Percentiles rank a stretch among this genome's conserved stretches.
These are phyloP conservation scores for Suillus occidentalis DNA, from an alignment of 768 basidiomycete species.

Conservation along the genomic window DNA sequence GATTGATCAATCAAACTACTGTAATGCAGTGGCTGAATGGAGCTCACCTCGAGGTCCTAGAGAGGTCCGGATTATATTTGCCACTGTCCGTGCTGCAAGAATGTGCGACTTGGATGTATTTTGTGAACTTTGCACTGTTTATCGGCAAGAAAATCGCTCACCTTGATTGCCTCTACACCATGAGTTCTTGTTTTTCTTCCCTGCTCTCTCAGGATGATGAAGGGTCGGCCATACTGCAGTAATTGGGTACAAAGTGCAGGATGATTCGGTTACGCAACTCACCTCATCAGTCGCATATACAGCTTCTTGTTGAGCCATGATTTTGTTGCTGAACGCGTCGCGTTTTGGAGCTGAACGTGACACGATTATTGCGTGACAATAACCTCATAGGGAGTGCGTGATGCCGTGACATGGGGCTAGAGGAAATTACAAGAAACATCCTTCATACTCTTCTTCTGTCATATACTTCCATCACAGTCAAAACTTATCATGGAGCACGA, in stretches of 20 bases:
- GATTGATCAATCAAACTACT: conserved; percentile 13
- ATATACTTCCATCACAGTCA: conserved; percentile 11
- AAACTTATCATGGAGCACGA: conserved; percentile 53
- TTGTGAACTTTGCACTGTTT: conserved; percentile 5
- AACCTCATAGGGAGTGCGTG: conserved; percentile 24
- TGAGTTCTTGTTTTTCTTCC: conserved; percentile 88
- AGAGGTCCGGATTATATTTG: conserved; percentile 93
- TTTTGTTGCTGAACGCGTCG: conserved; percentile 15
- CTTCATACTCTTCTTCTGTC: conserved; percentile 6
- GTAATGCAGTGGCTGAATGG: not conserved
- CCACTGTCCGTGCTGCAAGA: conserved; percentile 89
- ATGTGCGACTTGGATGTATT: conserved; percentile 74
- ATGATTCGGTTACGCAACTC: conserved; percentile 5
- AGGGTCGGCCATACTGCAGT: conserved; percentile 86
- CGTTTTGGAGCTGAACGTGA: conserved; percentile 22
- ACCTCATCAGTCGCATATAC: conserved; percentile 90
- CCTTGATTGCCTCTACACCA: conserved; percentile 95
- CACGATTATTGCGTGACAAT: conserved; percentile 26
- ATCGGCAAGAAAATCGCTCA: conserved; percentile 29
- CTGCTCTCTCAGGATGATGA: conserved; percentile 95
- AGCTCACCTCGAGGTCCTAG: conserved; percentile 86
- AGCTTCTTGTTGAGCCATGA: conserved; percentile 54
- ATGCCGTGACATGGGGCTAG: conserved; percentile 26
- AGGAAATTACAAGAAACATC: conserved; percentile 6
- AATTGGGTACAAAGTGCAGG: conserved; percentile 12